These are phyloP conservation scores for Tricholoma furcatifolium DNA, from an alignment of 768 basidiomycete genomes.

Conservation along the genomic window DNA sequence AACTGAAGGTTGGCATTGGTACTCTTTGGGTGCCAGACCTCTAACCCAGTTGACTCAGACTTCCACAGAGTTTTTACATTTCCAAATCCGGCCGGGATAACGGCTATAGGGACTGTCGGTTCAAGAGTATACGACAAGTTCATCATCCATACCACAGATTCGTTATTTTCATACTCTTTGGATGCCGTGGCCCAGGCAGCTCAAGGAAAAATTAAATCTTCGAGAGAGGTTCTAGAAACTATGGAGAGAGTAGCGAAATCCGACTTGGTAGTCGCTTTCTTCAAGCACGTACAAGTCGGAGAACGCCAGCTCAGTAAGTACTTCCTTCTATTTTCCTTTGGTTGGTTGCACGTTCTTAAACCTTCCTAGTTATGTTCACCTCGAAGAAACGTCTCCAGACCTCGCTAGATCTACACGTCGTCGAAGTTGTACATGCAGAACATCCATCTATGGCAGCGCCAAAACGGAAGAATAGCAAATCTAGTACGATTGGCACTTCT, in stretches of 20 bases:
- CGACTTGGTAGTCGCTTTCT: constrained; percentile 60
- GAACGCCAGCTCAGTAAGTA: constrained; percentile 56
- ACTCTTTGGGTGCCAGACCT: not conserved
- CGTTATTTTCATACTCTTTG: constrained; percentile 65
- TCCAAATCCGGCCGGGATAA: constrained; percentile 50
- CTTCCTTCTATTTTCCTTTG: not conserved
- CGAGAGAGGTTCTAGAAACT: constrained; percentile 50
- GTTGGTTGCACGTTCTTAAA: not conserved
- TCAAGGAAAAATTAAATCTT: constrained; percentile 40
- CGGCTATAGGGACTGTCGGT: constrained; percentile 47
- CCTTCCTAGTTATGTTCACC: constrained; percentile 61
- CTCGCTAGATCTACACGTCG: constrained; percentile 49
- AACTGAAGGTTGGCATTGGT: constrained; percentile 42
- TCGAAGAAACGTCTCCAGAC: constrained; percentile 60
- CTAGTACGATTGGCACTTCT: constrained; percentile 27
- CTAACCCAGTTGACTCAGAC: constrained; percentile 33
- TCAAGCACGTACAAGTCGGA: constrained; percentile 51
- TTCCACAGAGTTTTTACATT: constrained; percentile 57
- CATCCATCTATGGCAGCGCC: constrained; percentile 34
- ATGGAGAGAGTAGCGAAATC: constrained; percentile 58
- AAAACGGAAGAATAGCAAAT: constrained; percentile 27
- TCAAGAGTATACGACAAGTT: constrained; percentile 59
- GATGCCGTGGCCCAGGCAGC: constrained; percentile 66
- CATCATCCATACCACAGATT: constrained; percentile 58
- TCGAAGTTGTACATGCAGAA: constrained; percentile 47